phyloP scores from a whole-genome alignment of 2,329 filamentous ascomycete genomes.

The Ophiocordyceps camponoti-floridani region DNA sequence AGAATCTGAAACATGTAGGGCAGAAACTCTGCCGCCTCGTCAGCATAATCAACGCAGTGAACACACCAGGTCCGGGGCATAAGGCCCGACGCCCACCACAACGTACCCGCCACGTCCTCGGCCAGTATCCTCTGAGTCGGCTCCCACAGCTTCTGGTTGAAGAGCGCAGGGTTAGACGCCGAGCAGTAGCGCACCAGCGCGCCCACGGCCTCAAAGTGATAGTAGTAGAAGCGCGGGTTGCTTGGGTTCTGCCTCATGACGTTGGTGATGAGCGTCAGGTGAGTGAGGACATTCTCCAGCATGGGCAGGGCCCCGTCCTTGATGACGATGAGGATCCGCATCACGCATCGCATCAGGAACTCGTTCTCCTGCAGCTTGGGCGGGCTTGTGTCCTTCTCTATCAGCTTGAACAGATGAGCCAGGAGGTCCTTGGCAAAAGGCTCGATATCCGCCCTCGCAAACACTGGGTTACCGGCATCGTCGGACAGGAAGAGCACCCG shows the following conservation, averaged over 20 bases:
- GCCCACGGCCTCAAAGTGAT: slow-evolving; percentile 87
- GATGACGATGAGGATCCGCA: slow-evolving; percentile 91
- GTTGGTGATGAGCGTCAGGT: slow-evolving; percentile 76
- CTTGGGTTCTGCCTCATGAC: slow-evolving; percentile 90
- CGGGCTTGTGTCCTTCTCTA: slow-evolving; percentile 68
- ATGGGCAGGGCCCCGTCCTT: slow-evolving; percentile 62
- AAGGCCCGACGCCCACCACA: background rate
- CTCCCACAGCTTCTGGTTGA: slow-evolving; percentile 67
- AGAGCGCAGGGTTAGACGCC: slow-evolving; percentile 45
- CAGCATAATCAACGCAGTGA: slow-evolving; percentile 4
- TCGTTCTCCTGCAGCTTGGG: slow-evolving; percentile 97
- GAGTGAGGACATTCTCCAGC: slow-evolving; percentile 60
- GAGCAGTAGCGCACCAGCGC: slow-evolving; percentile 62
- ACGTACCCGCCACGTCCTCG: slow-evolving; percentile 60
- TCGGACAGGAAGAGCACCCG: slow-evolving; percentile 72
- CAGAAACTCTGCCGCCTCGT: slow-evolving; percentile 52
- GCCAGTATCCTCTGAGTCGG: slow-evolving; percentile 68
- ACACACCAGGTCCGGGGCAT: background rate
- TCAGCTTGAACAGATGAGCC: slow-evolving; percentile 76
- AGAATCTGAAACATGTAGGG: slow-evolving; percentile 95
- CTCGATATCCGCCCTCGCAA: slow-evolving; percentile 61
- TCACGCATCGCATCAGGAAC: slow-evolving; percentile 95
- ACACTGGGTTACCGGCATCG: slow-evolving; percentile 57
- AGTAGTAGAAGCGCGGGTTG: slow-evolving; percentile 97
- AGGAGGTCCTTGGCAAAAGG: slow-evolving; percentile 74